Evolutionary conservation across 1,284 basidiomycete species (phyloP), one percentile per base, ranked within the genome.

Genomic region (Rhodotorula sp.): DNA sequence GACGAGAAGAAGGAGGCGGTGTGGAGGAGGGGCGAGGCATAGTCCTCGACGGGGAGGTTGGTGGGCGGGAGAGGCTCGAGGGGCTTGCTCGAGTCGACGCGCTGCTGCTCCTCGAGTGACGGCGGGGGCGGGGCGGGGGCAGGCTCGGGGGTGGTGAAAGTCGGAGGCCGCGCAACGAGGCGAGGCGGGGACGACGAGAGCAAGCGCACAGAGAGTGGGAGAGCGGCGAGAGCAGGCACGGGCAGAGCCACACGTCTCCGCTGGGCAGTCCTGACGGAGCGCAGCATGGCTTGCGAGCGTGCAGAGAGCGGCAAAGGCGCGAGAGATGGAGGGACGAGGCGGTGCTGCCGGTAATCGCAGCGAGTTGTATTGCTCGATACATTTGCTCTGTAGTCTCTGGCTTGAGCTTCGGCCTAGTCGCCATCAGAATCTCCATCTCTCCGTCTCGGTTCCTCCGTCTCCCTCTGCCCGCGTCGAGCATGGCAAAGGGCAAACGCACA

Each of bases 21-120:
- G 56, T 72, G 64, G 23, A 72, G 53, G 34, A 76, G 45, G 3
- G 75, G 75, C 3, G 75, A 74, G 42, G 73, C 75, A 57, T 76
- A 76, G 61, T 72, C 73, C 45, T 76, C 75, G 70, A 21, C 62
- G 67, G 57, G 58, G 59, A 49, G 66, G 27, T 46, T 42, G 62
- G 58, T 63, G 7, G 53, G 53, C 14, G 53, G 53, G 16, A 54
- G 53, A 1, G 53, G 53, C 25, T 14, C 25, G 27, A 54, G 53
- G 27, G 53, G 53, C 27, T 34, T 34, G 27, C 4, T 9, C 1
- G 25, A 25, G 53, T 54, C 27, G 27, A 34, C 34, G 34, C 34
- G 34, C 34, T 34, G 34, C 34, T 34, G 53, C 4, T 25, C n/a
- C 3, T 49, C 19, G 17, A 10, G 19, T 17, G 34, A 16, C 1